Conservation (phyloP, 306 rosid species). For the Prinsepia uniflora region DNA sequence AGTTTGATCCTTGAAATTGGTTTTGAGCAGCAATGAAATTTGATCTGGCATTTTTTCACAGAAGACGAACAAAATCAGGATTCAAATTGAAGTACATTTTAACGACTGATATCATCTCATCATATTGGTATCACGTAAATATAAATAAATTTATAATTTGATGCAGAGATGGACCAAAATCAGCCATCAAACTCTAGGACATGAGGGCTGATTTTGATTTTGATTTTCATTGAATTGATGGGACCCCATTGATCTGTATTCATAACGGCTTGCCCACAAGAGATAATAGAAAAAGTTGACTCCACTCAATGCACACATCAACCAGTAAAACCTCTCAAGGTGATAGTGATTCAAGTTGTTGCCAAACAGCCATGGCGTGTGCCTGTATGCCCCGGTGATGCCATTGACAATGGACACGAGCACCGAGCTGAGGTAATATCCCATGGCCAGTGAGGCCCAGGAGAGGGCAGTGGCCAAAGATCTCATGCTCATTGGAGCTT, state of each 20-base stretch:
- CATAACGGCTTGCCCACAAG: conserved; percentile 58
- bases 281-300: conserved; percentile 53
- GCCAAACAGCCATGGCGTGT: conserved; percentile 59
- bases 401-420: conserved; percentile 52
- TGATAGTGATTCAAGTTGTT: conserved; percentile 57
- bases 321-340: conserved; percentile 79
- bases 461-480: conserved; percentile 74
- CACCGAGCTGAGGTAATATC: conserved; percentile 66
- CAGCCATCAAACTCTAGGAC: no score
- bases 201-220: background rate
- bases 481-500: conserved; percentile 70
- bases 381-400: conserved; percentile 37
- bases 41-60: no score
- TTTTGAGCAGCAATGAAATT: no score
- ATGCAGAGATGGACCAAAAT: no score
- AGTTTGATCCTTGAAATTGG: no score
- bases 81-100: no score
- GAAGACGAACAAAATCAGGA: no score
- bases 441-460: conserved; percentile 75
- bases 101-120: no score
- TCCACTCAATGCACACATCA: conserved; percentile 63
- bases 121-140: no score
- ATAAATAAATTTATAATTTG: no score
- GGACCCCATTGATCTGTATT: conserved; percentile 36
- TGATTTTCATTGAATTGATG: conserved; percentile 12